Evolutionary conservation across 2,329 filamentous ascomycete genomes (phyloP), one percentile per base, ranked within the genome.

Genomic region (Trichoderma endophyticum): DNA sequence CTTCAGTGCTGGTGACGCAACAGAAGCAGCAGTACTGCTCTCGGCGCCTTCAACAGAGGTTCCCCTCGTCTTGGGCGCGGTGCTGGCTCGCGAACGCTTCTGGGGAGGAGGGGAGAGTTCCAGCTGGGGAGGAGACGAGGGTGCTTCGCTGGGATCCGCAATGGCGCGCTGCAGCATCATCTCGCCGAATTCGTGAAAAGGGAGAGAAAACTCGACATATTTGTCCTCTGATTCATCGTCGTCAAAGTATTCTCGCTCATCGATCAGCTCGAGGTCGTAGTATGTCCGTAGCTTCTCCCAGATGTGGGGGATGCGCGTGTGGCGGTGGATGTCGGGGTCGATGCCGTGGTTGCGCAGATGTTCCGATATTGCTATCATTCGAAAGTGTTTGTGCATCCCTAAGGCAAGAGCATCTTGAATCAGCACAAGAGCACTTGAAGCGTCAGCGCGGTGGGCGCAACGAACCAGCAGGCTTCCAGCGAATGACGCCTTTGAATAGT

Each of bases 401-500:
- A 76, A 72, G 14, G 73, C 18, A 18, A 34, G 9, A 36, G 14
- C 21, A 28, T 56, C 21, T 43, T 24, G 26, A 21, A 8, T 70
- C 30, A 70, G 57, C 21, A 70, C 0, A 5, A 43, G 12, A 36
- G 32, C 48, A 18, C 30, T 15, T 30, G 3, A n/a, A 60, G 28
- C 39, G 8, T 21, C 26, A 4, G n/a, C 14, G 18, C 12, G 51
- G 21, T 14, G 26, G 24, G 32, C 21, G 32, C 32, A 28, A 74
- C 79, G 75, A 79, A 93, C 94, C 95, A 54, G 95, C 95, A n/a
- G 96, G 96, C 80, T 99, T 99, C 92, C 93, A 97, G 79, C 91
- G 89, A 75, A 98, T 95, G 75, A 98, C 92, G 67, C 91, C 94
- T 80, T 98, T 98, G 83, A 97, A 94, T 1, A 99, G 86, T 54